Percentiles rank a stretch among this genome's conserved stretches.
Conservation (phyloP, 441 rosid species). For the Jatropha multifida region DNA sequence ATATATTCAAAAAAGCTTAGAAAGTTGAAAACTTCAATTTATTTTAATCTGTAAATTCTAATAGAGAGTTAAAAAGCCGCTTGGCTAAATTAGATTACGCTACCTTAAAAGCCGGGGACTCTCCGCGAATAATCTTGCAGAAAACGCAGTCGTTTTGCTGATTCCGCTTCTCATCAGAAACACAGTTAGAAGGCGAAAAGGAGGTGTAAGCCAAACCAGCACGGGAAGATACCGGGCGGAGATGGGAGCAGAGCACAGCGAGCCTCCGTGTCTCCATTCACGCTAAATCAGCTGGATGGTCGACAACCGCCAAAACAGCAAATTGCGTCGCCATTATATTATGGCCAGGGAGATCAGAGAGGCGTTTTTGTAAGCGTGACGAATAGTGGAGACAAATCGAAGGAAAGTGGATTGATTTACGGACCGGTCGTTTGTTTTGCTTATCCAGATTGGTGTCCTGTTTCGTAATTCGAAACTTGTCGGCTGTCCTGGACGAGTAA, state of each 20-base stretch:
- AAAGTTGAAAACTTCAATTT: not conserved
- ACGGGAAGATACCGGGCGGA: constrained; percentile 30
- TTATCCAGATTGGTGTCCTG: constrained; percentile 20
- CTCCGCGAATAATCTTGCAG: constrained; percentile 74
- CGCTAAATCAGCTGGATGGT: not conserved
- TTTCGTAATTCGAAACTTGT: not conserved
- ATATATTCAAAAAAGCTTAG: no score
- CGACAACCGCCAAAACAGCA: not conserved
- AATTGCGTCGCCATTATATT: constrained; percentile 20
- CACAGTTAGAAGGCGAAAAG: constrained; percentile 20
- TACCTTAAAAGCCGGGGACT: constrained; percentile 73
- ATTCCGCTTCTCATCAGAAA: constrained; percentile 21
- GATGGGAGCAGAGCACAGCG: constrained; percentile 63
- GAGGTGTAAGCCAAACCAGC: not conserved
- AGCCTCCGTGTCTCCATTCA: constrained; percentile 67
- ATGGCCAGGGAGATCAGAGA: not conserved
- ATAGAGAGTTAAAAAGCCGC: not conserved
- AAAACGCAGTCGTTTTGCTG: constrained; percentile 61
- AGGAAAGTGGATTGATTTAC: not conserved
- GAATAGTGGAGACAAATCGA: not conserved
- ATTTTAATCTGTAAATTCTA: not conserved
- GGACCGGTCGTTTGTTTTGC: constrained; percentile 15
- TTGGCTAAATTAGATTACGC: not conserved
- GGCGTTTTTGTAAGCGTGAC: not conserved
- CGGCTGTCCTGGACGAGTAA: not conserved